phyloP scores from a whole-genome alignment of 768 basidiomycete species.

The Hygrocybe punicea region DNA sequence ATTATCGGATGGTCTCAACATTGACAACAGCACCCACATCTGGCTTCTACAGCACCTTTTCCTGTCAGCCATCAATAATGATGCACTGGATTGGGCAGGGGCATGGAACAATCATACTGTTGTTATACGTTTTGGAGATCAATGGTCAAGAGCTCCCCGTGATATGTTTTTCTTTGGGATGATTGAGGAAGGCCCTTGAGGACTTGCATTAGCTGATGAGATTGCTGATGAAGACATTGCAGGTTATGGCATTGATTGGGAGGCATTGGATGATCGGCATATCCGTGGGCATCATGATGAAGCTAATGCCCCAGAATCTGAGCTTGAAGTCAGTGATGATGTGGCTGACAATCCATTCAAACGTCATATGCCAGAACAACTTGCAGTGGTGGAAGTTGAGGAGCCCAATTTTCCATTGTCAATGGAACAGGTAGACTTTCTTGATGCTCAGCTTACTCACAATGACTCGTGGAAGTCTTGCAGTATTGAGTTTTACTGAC shows the following conservation, averaged over 20 bases:
- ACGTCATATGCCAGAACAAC: no score
- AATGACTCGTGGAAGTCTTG: no score
- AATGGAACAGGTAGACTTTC: no score
- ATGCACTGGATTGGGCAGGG: constrained; percentile 30
- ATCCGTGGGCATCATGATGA: constrained; percentile 14
- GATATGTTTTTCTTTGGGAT: constrained; percentile 36
- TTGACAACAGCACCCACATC: constrained; percentile 27
- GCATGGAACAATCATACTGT: constrained; percentile 38
- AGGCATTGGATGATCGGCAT: constrained; percentile 11
- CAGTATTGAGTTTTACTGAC: no score
- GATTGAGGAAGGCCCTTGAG: constrained; percentile 28
- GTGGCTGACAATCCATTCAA: no score
- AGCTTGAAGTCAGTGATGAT: not conserved
- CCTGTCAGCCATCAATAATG: constrained; percentile 29
- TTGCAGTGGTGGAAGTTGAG: no score
- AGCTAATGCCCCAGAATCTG: constrained; percentile 3
- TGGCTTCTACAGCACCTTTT: constrained; percentile 43
- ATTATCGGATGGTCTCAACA: constrained; percentile 24
- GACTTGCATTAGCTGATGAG: constrained; percentile 9
- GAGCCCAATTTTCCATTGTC: no score
- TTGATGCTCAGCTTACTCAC: no score
- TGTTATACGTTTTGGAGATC: constrained; percentile 9
- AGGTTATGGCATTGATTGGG: constrained; percentile 29
- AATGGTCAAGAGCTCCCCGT: constrained; percentile 18
- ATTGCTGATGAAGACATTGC: constrained; percentile 13